Percentiles rank a stretch among this genome's conserved stretches.
Evolutionary conservation across 441 rosid genomes (phyloP).

Genomic region (Manihot esculenta): DNA sequence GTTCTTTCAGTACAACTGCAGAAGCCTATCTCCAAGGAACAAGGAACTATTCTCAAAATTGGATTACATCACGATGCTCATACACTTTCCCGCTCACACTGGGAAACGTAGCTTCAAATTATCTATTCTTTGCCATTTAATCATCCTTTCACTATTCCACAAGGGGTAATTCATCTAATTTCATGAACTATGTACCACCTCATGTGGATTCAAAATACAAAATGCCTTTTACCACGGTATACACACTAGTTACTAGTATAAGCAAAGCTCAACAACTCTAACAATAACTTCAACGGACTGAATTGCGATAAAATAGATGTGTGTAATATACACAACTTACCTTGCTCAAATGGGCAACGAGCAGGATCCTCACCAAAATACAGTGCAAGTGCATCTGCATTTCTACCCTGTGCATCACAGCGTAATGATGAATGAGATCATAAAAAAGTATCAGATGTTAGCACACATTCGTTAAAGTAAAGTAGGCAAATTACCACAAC

Average conservation of each 20-base stretch:
- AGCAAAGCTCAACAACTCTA: not conserved
- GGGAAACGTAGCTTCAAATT: too few species aligned
- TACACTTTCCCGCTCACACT: not conserved
- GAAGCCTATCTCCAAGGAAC: not conserved
- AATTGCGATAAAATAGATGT: not conserved
- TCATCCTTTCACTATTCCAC: not conserved
- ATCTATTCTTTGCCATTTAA: not conserved
- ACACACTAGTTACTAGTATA: not conserved
- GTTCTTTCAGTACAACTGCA: not conserved
- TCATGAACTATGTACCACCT: not conserved
- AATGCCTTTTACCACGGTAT: not conserved
- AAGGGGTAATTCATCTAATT: not conserved
- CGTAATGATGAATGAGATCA: conserved; percentile 25
- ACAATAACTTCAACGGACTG: not conserved
- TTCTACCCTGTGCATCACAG: conserved; percentile 72
- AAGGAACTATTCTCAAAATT: not conserved
- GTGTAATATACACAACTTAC: conserved; percentile 33
- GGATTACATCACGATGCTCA: not conserved
- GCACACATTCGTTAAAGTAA: conserved; percentile 9
- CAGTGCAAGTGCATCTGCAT: conserved; percentile 94
- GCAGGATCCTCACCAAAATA: conserved; percentile 98
- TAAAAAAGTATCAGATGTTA: conserved; percentile 2
- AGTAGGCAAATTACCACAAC: conserved; percentile 67
- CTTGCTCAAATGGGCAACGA: conserved; percentile 97
- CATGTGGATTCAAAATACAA: not conserved